Evolutionary conservation across 805 yeast species (phyloP).

Genomic region (Spathaspora arborariae): DNA sequence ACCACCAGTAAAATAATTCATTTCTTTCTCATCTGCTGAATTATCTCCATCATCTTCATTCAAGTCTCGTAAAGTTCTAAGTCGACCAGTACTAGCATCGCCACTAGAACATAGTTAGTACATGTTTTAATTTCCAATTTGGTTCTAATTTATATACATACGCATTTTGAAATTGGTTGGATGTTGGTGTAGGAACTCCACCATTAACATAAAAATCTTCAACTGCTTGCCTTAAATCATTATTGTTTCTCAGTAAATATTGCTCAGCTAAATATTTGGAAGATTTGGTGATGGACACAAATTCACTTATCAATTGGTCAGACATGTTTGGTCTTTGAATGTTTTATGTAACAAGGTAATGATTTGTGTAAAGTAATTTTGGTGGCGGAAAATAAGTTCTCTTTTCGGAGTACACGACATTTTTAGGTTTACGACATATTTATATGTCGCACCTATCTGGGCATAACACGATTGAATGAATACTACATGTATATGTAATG

Average conservation of each 20-base stretch:
- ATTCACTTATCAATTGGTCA: conserved; percentile 28
- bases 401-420: neutral
- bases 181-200: conserved; percentile 4
- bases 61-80: conserved; percentile 38
- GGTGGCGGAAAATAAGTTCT: neutral
- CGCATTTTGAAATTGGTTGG: neutral
- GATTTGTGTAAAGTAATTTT: neutral
- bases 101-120: neutral
- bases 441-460: too few relatives aligned
- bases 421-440: neutral
- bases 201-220: conserved; percentile 35
- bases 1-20: conserved; percentile 61
- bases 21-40: conserved; percentile 46
- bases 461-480: too few relatives aligned
- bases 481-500: too few relatives aligned
- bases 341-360: neutral
- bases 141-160: neutral
- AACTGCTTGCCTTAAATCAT: conserved; percentile 36
- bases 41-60: conserved; percentile 26
- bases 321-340: conserved; percentile 10
- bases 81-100: conserved; percentile 15
- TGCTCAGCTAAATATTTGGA: conserved; percentile 36
- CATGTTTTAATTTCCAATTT: neutral
- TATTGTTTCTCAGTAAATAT: conserved; percentile 32
- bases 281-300: conserved; percentile 33